Base-by-base conservation (phyloP, 345 rosid species). In the Cochlearia excelsa region DNA sequence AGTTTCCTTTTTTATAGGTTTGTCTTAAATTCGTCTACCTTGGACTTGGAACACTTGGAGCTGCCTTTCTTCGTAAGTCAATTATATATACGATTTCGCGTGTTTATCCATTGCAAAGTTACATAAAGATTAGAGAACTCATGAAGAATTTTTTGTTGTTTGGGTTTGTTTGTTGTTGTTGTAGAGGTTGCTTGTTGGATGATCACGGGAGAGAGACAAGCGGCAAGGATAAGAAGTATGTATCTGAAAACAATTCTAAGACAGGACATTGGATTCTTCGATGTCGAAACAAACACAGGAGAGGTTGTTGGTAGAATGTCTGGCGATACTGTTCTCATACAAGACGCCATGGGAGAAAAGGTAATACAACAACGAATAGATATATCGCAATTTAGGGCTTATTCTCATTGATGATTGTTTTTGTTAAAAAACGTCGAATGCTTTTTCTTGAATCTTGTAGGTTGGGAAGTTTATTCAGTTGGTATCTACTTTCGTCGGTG, bases 281-380 rank as follows among this genome's bases (percentile, higher is more conserved):
- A 88, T 43, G 78, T 74, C 35, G 87, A 88, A 77, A 78, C 93
- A 28, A 88, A 75, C 74, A 83, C 93, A 0, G 96, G 96, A 34
- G 96, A 88, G 79, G 88, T 88, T 38, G 77, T 85, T 28, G 84
- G 88, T 27, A 79, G 96, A 74, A 88, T 88, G 96, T 85, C 96
- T 6, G 93, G 96, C 7, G 96, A 88, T 73, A 88, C 93, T 2
- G 90, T 83, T 65, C 83, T 85, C 30, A 88, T 88, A 42, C 96
- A 85, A 77, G 90, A 88, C 33, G 96, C 96, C 26, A 83, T 88
- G 90, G 96, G 96, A 0, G 96, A 88, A 73, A 88, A 85, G 85
- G 95, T 87, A 74, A 26, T 1, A 30, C 28, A 29, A 8, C 2
- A 2, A 16, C 23, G 23, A 16, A 16, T 16, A 16, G 23, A 16